Base-by-base conservation (phyloP, 2,329 filamentous ascomycete genomes). In the Stromatinia cepivora region DNA sequence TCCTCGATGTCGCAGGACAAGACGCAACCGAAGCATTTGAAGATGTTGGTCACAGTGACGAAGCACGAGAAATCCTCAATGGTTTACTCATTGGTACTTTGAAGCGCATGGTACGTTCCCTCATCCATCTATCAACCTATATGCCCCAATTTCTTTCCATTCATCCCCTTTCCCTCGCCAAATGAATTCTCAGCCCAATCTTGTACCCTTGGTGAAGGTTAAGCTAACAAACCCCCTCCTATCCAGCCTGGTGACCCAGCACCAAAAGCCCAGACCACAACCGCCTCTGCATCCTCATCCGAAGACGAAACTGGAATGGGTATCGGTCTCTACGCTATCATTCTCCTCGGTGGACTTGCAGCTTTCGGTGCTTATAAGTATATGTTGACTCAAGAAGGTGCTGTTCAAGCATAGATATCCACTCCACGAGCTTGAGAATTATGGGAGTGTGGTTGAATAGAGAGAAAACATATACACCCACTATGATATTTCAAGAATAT, bases 21-120 rank as follows among this genome's bases (percentile, higher is more conserved):
- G 95, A 99, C 82, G 91, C 92, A 78, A 97, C 94, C 77, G 95
- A 98, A 84, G 94, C 95, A 72, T 99, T 99, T 80, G 95, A 99
- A 85, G 95, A 99, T 82, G 95, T 99, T 78, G 95, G 95, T 79
- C 95, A 99, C 90, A 96, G 92, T 78, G 95, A 99, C 82, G 95
- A 99, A 86, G 95, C 95, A 75, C 91, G 95, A 75, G 94, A 98
- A 85, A 94, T 97, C 75, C 89, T 99, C 70, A 89, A 91, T 45
- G 87, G 88, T 78, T 84, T 97, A 74, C 82, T 89, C 66, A 86
- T 95, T 75, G 94, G 92, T 74, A 85, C 79, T 50, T 82, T 97
- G 80, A 96, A 97, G 89, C 88, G 92, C 81, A 80, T 87, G 85
- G 92, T 96, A 86, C 78, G 88, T 80, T 71, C 25, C 53, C 31